Conservation (phyloP, 108 stramenopile genomes). For the Mayamaea pseudoterrestris region DNA sequence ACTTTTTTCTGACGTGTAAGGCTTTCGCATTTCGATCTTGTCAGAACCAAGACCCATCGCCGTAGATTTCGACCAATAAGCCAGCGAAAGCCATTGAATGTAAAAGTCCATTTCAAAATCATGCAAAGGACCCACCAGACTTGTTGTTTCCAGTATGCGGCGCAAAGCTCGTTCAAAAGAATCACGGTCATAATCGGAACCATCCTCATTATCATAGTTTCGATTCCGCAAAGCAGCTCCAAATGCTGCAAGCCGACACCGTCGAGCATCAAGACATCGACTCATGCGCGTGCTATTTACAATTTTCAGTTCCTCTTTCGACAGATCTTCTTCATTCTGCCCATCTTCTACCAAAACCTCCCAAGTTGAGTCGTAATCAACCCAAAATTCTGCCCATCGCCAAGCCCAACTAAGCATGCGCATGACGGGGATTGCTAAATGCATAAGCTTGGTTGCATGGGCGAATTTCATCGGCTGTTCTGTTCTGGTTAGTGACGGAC, state of each 20-base stretch:
- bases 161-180: conserved; percentile 52
- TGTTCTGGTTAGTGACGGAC: conserved; percentile 27
- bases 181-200: conserved; percentile 23
- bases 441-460: conserved; percentile 44
- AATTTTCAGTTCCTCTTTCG: conserved; percentile 60
- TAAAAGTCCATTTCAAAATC: conserved; percentile 64
- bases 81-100: conserved; percentile 57
- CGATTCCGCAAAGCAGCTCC: conserved; percentile 80
- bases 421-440: conserved; percentile 51
- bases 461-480: conserved; percentile 41
- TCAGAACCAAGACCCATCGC: conserved; percentile 59
- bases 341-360: conserved; percentile 64
- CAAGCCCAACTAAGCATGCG: conserved; percentile 75
- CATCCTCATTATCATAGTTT: conserved; percentile 53
- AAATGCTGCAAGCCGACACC: conserved; percentile 71
- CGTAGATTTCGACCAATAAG: conserved; percentile 66
- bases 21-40: conserved; percentile 60
- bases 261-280: conserved; percentile 56
- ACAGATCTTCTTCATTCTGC: conserved; percentile 56
- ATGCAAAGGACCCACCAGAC: conserved; percentile 71
- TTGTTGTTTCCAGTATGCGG: conserved; percentile 49
- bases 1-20: too few species aligned
- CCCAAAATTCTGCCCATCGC: conserved; percentile 88
- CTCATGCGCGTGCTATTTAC: conserved; percentile 52
- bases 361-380: conserved; percentile 61